Evolutionary conservation across 1,284 basidiomycete species (phyloP), one percentile per base, ranked within the genome.

Genomic region (Sparassis latifolia): DNA sequence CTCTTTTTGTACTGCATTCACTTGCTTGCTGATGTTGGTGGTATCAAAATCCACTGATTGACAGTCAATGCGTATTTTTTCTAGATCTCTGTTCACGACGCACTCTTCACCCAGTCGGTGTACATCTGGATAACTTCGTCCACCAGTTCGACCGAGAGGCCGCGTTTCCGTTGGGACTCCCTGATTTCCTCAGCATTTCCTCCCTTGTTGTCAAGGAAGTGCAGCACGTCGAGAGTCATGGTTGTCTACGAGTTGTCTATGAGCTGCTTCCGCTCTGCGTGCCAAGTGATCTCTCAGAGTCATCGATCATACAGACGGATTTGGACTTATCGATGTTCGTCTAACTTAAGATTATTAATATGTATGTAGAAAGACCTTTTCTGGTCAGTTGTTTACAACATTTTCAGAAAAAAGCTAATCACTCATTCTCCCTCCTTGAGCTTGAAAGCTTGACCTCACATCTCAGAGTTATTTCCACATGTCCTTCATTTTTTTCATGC

Each of bases 121-220:
- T 98, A 97, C 80, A 97, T 86, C 61, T 82, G 80, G 56, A 98
- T 85, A 53, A 98, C 84, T 68, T 98, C 89, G 70, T 97, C 94
- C 10, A 98, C 94, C 58, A 97, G 69, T 69, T 95, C 92, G 44
- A 91, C 89, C 29, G 88, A 78, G 43, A 92, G 86, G 5, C 89
- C 89, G 41, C 97, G 83, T 72, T 94, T 96, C 66, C 84, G 78
- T 74, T 99, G 95, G 10, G 93, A 97, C 64, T 94, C 92, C 56
- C 87, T 77, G 59, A 99, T 95, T 64, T 88, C 79, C 60, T 92
- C 86, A n/a, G 94, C 86, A 73, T 97, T 91, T 45, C 96, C 97
- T 38, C 96, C 97, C 67, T 94, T 96, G 71, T 76, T 83, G 63
- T 88, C 83, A 58, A 91, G 86, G 58, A 91, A 91, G 51, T 75